A percentile compares a stretch with the other conserved stretches of the same genome.
Conservation (phyloP, 352 stramenopile species). For the Aphanomyces cochlioides region DNA sequence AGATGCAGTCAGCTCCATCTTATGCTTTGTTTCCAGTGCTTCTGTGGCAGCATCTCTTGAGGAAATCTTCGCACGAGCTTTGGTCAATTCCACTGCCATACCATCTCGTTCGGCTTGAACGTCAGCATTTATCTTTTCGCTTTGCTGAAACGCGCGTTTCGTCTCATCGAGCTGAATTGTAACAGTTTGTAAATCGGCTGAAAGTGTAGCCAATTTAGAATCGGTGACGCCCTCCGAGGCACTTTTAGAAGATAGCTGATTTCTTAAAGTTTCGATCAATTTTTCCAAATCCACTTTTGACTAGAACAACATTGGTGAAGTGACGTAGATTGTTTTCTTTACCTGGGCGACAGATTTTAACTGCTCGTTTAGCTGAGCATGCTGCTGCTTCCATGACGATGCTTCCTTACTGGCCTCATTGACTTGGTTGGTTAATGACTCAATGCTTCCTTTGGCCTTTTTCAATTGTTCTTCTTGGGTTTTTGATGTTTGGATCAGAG, state of each 20-base stretch:
- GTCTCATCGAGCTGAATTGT: slow-evolving; percentile 75
- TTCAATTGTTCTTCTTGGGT: slow-evolving; percentile 13
- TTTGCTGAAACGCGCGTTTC: slow-evolving; percentile 51
- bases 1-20: slow-evolving; percentile 5
- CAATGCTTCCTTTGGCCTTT: slow-evolving; percentile 21
- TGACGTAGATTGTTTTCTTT: slow-evolving; percentile 31
- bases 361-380: slow-evolving; percentile 41
- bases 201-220: slow-evolving; percentile 60
- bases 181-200: slow-evolving; percentile 65
- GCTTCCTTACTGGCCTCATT: slow-evolving; percentile 49
- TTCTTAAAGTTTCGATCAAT: slow-evolving; percentile 49
- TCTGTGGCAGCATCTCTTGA: slow-evolving; percentile 8
- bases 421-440: slow-evolving; percentile 39
- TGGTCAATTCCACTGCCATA: slow-evolving; percentile 19
- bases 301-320: slow-evolving; percentile 22
- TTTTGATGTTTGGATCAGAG: background rate
- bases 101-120: slow-evolving; percentile 13
- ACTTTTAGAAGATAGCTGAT: slow-evolving; percentile 56
- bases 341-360: slow-evolving; percentile 45
- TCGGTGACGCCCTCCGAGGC: slow-evolving; percentile 63
- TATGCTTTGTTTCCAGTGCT: slow-evolving; percentile 24
- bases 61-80: slow-evolving; percentile 10
- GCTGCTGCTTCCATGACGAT: slow-evolving; percentile 47
- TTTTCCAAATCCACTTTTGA: slow-evolving; percentile 70
- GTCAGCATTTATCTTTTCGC: slow-evolving; percentile 24